Conservation (phyloP, 495 filamentous ascomycete genomes). For the Neurospora tetraspora region DNA sequence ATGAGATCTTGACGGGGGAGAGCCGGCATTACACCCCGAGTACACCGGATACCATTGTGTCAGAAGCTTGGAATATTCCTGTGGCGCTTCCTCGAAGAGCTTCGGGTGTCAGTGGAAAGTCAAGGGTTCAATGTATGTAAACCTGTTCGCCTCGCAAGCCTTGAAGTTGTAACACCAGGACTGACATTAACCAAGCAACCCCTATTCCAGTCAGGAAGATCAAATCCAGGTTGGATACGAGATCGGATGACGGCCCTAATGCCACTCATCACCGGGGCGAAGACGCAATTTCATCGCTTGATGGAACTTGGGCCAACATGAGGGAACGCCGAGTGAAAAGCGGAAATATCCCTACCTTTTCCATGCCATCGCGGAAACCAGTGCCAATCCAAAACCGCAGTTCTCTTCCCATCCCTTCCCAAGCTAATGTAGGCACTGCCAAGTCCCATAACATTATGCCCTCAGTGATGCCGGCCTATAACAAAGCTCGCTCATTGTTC, state of each 20-base stretch:
- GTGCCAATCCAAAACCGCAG: not conserved
- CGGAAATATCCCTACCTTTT: not conserved
- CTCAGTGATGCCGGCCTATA: not conserved
- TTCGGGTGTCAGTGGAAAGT: slow-evolving; percentile 1
- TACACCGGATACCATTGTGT: slow-evolving; percentile 8
- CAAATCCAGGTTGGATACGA: not conserved
- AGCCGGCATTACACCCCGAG: slow-evolving; percentile 1
- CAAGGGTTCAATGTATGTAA: not conserved
- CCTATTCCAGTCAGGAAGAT: not conserved
- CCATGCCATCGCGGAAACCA: not conserved
- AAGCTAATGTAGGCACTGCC: not conserved
- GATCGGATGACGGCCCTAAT: not conserved
- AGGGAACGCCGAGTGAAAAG: not conserved
- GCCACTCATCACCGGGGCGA: not conserved
- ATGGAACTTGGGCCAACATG: not conserved
- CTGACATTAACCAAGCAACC: not conserved
- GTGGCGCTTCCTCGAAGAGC: slow-evolving; percentile 9
- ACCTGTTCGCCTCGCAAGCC: not conserved
- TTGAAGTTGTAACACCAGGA: not conserved
- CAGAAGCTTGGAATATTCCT: slow-evolving; percentile 12
- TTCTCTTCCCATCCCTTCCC: not conserved
- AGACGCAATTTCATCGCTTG: not conserved
- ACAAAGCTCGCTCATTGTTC: slow-evolving; percentile 14
- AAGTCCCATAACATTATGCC: not conserved
- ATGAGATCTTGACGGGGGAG: not conserved